Evolutionary conservation across 2,329 filamentous ascomycete species (phyloP), one percentile per base, ranked within the genome.

Genomic region (Diaporthe vaccinii): DNA sequence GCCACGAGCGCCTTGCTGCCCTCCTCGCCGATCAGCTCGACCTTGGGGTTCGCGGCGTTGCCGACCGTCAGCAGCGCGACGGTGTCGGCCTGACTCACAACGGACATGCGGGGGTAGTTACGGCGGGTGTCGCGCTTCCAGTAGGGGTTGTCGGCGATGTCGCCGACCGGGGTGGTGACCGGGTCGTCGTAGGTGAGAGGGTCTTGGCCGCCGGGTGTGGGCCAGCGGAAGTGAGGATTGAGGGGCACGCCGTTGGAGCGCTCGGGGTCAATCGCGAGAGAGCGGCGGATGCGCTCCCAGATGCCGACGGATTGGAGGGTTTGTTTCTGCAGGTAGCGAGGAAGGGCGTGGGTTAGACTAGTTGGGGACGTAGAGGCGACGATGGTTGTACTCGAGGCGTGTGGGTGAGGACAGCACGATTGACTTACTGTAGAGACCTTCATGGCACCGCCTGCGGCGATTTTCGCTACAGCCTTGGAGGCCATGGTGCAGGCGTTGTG

Each of bases 101-200:
- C 92, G 82, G 93, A 96, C 74, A 94, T 89, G 80, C 89, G 90
- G 44, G 97, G 94, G 87, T 98, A 98, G 81, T 89, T 89, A 81
- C 97, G 91, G 80, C 97, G 94, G 77, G 88, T 85, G 82, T 99
- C 97, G 81, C 97, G 95, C 89, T 98, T 97, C 95, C 95, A 99
- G 88, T 98, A 98, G 51, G 95, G 92, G 86, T 98, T 98, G 84
- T 96, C 94, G 80, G 95, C 95, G 80, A 98, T 92, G 83, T 98
- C 95, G 79, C 90, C 94, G 2, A 95, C 94, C n/a, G 95, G 95
- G 0, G 93, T 76, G 20, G 95, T 97, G 76, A 96, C 93, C 31
- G 94, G 94, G 83, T 98, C 95, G 83, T 94, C 91, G 87, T 96
- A 97, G 76, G 84, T 84, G 74, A 90, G 86, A 49, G 95, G 94